A percentile compares a stretch with the other conserved stretches of the same genome.
Conservation (phyloP, 2,329 filamentous ascomycete genomes). For the Clarireedia sp. region DNA sequence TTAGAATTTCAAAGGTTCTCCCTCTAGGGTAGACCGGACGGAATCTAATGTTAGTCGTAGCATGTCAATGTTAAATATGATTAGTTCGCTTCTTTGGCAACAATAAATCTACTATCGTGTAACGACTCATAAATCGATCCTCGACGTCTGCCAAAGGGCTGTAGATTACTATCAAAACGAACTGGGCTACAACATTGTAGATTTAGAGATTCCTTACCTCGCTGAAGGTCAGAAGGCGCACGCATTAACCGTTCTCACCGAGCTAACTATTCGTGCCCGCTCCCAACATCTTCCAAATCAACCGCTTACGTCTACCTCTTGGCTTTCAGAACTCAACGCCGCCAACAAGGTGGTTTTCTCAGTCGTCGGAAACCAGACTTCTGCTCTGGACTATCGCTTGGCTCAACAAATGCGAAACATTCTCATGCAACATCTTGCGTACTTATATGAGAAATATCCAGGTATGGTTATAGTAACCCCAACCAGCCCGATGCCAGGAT, state of each 20-base stretch:
- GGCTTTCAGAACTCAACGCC: slow-evolving; percentile 50
- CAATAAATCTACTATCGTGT: no score
- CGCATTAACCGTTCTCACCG: slow-evolving; percentile 65
- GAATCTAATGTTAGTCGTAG: no score
- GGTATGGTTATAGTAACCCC: slow-evolving; percentile 73
- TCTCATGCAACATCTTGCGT: slow-evolving; percentile 70
- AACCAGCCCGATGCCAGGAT: slow-evolving; percentile 67
- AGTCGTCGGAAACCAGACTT: slow-evolving; percentile 50
- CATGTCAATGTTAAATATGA: no score
- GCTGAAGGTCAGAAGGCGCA: slow-evolving; percentile 69
- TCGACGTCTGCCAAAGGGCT: slow-evolving; percentile 51
- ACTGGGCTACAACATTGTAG: slow-evolving; percentile 42
- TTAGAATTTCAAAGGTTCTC: no score
- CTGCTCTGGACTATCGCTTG: slow-evolving; percentile 61
- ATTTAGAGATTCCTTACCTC: slow-evolving; percentile 58
- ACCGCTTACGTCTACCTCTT: slow-evolving; percentile 25
- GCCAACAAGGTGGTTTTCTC: slow-evolving; percentile 64
- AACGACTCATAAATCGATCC: slow-evolving; percentile 56
- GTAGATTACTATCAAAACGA: slow-evolving; percentile 48
- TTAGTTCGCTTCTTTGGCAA: no score
- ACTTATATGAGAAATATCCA: slow-evolving; percentile 61
- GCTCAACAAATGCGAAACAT: slow-evolving; percentile 66
- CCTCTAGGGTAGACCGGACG: no score
- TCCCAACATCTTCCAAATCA: slow-evolving; percentile 12
- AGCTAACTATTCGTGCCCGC: slow-evolving; percentile 46